These are phyloP conservation scores for Inonotus hispidus DNA, from an alignment of 1,284 basidiomycete genomes.

Conservation along the genomic window DNA sequence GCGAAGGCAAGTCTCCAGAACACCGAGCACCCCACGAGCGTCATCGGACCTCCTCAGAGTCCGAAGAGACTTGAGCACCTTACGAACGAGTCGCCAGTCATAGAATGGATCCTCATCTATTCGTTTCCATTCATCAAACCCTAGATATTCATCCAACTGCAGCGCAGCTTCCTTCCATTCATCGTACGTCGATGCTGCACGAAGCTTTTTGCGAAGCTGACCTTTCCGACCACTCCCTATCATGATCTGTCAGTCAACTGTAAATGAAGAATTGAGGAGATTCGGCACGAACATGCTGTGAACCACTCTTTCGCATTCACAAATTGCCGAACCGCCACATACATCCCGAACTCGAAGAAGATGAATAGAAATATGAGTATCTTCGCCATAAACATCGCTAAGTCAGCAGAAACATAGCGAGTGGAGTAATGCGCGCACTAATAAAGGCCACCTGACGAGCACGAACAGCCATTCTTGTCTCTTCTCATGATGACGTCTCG, in stretches of 20 bases:
- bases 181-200: constrained; percentile 67
- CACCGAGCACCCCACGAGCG: constrained; percentile 79
- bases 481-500: constrained; percentile 33
- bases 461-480: constrained; percentile 78
- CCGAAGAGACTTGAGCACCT: constrained; percentile 57
- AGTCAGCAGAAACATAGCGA: neutral
- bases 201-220: constrained; percentile 65
- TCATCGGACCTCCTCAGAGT: constrained; percentile 67
- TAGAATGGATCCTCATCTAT: constrained; percentile 84
- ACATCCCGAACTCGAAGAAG: constrained; percentile 78
- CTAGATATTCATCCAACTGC: constrained; percentile 75
- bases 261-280: constrained; percentile 3
- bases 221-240: constrained; percentile 85
- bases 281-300: constrained; percentile 59
- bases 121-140: constrained; percentile 86
- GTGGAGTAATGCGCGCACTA: constrained; percentile 45
- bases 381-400: constrained; percentile 33
- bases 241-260: constrained; percentile 2
- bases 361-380: constrained; percentile 83
- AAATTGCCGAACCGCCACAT: constrained; percentile 84
- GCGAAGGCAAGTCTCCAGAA: constrained; percentile 88
- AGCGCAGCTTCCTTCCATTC: constrained; percentile 85
- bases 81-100: constrained; percentile 80
- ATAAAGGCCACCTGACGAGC: constrained; percentile 82
- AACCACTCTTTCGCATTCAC: constrained; percentile 94